Percentiles rank a stretch among this genome's conserved stretches.
phyloP scores from a whole-genome alignment of 257 asterid genomes.

The Lavandula angustifolia region DNA sequence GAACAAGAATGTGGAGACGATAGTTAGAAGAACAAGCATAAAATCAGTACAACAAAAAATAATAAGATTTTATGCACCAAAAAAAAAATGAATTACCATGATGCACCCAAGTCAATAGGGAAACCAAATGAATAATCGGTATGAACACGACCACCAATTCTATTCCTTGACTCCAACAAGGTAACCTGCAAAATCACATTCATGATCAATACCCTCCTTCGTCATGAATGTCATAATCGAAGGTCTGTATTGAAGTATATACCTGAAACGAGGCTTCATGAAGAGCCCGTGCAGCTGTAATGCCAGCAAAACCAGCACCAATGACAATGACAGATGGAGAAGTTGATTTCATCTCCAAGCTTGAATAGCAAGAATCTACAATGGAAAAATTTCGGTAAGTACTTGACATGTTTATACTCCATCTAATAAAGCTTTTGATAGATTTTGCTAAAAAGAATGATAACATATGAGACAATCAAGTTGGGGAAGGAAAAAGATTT shows the following conservation, averaged over 20 bases:
- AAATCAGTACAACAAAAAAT: neutral
- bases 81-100: slow-evolving; percentile 57
- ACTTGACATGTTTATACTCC: neutral
- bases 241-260: slow-evolving; percentile 6
- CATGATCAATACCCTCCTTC: slow-evolving; percentile 14
- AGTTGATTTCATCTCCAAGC: slow-evolving; percentile 44
- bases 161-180: slow-evolving; percentile 88
- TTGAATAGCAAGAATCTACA: slow-evolving; percentile 59
- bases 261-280: slow-evolving; percentile 91
- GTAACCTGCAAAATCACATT: slow-evolving; percentile 56
- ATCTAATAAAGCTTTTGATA: neutral
- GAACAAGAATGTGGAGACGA: slow-evolving; percentile 28
- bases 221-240: slow-evolving; percentile 3
- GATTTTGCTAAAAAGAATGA: neutral
- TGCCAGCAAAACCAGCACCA: slow-evolving; percentile 95
- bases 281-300: slow-evolving; percentile 89
- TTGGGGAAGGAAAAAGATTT: neutral
- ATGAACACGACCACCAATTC: slow-evolving; percentile 97
- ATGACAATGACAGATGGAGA: slow-evolving; percentile 86
- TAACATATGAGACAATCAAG: neutral
- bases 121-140: slow-evolving; percentile 94
- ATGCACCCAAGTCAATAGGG: slow-evolving; percentile 98
- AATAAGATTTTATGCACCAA: neutral
- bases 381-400: slow-evolving; percentile 5
- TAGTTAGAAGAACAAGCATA: slow-evolving; percentile 10